Conservation (phyloP, 176 grass and related monocot species). For the Tillandsia fasciculata region DNA sequence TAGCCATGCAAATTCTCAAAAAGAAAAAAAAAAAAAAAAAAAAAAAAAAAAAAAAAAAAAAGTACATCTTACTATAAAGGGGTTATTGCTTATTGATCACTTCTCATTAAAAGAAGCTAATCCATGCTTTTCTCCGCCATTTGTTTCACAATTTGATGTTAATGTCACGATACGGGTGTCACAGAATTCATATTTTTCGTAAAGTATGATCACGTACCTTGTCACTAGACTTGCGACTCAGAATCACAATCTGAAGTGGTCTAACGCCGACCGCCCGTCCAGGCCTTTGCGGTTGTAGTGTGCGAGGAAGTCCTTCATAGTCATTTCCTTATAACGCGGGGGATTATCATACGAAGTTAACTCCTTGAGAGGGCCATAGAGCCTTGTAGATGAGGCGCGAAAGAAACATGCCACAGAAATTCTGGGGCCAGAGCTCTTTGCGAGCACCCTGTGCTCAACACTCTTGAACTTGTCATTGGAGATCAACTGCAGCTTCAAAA, state of each 20-base stretch:
- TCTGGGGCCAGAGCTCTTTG: constrained; percentile 21
- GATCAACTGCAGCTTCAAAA: constrained; percentile 18
- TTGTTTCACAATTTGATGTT: no score
- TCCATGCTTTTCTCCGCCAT: no score
- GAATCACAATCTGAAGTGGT: constrained; percentile 23
- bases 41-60: no score
- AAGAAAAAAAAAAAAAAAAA: no score
- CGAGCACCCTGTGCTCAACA: constrained; percentile 50
- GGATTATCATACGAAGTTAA: constrained; percentile 1
- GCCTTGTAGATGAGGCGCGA: not conserved
- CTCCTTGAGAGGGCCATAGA: constrained; percentile 37
- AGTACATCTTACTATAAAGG: no score
- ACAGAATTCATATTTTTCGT: no score
- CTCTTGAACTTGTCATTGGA: constrained; percentile 47
- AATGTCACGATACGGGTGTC: no score
- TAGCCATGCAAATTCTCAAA: no score
- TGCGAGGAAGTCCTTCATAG: constrained; percentile 22
- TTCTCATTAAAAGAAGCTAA: no score
- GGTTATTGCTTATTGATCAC: no score
- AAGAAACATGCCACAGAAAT: constrained; percentile 49
- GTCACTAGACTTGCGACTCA: not conserved
- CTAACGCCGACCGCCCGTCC: constrained; percentile 37
- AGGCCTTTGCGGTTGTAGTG: constrained; percentile 39
- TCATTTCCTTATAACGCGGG: constrained; percentile 27
- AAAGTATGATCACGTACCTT: no score